Evolutionary conservation across 345 rosid genomes (phyloP).

Genomic region (Citrus australasica): DNA sequence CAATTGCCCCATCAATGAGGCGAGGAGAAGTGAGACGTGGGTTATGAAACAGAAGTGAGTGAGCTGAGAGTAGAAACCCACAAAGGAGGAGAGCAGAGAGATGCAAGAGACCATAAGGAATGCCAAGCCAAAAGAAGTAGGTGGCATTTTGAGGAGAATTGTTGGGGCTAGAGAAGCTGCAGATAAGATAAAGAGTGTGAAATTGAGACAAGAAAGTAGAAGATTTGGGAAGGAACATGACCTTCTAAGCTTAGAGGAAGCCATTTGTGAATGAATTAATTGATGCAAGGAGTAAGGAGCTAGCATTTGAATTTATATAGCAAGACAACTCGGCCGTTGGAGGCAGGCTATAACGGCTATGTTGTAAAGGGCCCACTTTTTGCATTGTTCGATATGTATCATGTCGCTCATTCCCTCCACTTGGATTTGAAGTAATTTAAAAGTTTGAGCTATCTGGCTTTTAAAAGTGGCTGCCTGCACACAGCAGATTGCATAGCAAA

Average conservation of each 20-base stretch:
- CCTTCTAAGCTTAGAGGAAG: slow-evolving; percentile 38
- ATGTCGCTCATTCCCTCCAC: slow-evolving; percentile 6
- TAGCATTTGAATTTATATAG: slow-evolving; percentile 15
- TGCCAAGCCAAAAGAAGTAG: slow-evolving; percentile 53
- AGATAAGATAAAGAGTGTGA: slow-evolving; percentile 47
- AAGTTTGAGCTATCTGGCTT: not conserved
- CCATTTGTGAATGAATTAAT: slow-evolving; percentile 16
- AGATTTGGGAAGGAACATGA: slow-evolving; percentile 55
- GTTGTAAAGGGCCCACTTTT: not conserved
- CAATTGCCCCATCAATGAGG: slow-evolving; percentile 43
- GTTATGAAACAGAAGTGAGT: slow-evolving; percentile 44
- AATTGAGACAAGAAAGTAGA: slow-evolving; percentile 49
- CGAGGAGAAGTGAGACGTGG: slow-evolving; percentile 46
- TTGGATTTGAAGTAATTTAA: slow-evolving; percentile 7
- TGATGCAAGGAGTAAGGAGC: not conserved
- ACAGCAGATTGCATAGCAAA: too few species aligned
- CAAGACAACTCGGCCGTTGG: slow-evolving; percentile 23
- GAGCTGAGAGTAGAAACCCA: slow-evolving; percentile 46
- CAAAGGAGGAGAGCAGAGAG: slow-evolving; percentile 45
- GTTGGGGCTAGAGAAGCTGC: slow-evolving; percentile 45
- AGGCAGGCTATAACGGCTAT: slow-evolving; percentile 27
- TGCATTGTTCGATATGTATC: not conserved
- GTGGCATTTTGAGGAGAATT: slow-evolving; percentile 51
- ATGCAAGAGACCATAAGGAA: slow-evolving; percentile 42
- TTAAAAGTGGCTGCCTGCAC: not conserved